Conservation (phyloP, 164 flowering plant species). For the Tinospora cordifolia region DNA sequence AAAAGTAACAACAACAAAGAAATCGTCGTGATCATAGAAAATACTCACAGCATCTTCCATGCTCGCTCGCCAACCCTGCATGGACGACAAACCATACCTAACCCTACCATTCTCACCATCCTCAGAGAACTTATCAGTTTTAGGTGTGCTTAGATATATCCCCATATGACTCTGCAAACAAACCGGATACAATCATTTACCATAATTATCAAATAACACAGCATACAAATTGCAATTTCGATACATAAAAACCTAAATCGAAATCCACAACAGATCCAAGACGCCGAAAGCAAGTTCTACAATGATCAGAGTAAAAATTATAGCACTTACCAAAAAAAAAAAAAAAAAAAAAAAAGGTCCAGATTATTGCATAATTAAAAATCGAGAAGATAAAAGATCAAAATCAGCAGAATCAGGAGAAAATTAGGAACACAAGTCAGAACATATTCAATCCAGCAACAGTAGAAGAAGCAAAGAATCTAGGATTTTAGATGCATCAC, state of each 20-base stretch:
- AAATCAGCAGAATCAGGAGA: background rate
- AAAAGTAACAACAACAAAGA: no score
- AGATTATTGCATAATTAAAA: background rate
- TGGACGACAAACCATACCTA: constrained; percentile 65
- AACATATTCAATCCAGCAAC: background rate
- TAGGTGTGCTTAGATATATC: constrained; percentile 66
- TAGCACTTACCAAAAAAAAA: no score
- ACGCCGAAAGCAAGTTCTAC: background rate
- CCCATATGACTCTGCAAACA: constrained; percentile 45
- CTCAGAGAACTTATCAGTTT: constrained; percentile 69
- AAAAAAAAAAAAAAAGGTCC: no score
- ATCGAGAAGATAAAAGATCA: background rate
- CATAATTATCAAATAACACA: background rate
- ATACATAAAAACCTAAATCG: background rate
- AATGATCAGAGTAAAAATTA: background rate
- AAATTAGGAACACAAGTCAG: background rate
- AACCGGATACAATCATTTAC: background rate
- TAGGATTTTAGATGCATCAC: background rate
- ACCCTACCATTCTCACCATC: constrained; percentile 56
- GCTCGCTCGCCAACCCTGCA: constrained; percentile 86
- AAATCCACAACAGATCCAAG: background rate
- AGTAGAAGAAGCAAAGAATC: background rate
- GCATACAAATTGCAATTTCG: background rate
- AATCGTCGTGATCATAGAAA: background rate
- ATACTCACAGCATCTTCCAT: constrained; percentile 89